Evolutionary conservation across 1,139 yeast species (phyloP), one percentile per base, ranked within the genome.

Genomic region (Saccharomyces hybrid): DNA sequence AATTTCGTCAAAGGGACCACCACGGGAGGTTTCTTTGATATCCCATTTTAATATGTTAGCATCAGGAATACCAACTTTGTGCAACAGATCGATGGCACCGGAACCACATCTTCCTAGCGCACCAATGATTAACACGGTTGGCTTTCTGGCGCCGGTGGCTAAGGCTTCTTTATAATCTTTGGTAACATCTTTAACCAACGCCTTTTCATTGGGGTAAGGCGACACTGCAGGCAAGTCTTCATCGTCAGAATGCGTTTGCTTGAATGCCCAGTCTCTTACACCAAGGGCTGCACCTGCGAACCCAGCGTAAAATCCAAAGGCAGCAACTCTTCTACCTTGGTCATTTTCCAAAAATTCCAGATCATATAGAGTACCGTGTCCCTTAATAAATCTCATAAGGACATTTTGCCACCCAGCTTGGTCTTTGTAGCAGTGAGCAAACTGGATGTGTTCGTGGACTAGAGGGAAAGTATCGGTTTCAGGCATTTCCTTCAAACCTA

Each of bases 281-380:
- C 99, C 99, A 55, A 93, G 75, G 31, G 99, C 99, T 50, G 99
- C 98, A 67, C 99, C 99, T 13, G 98, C 99, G 70, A 95, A 93
- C 26, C 99, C 99, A 50, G 99, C 99, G 71, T 93, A 93, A 77
- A 82, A 95, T 16, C 99, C 99, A 70, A 93, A 93, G 13, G 99
- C 99, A 50, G 99, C 99, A 46, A 95, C 99, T 75, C 99, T 86
- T 78, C 98, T 87, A 41, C 98, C 98, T 69, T 83, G 84, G 63
- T 88, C 97, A 70, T 93, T 89, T 72, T 88, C 95, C 70, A 95
- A 78, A 70, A 93, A 93, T 75, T 95, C 99, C 64, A 93, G 77
- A 71, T 95, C 99, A 71, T 93, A 93, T 62, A 93, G 80, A 9
- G 82, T 79, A 63, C 99, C 98, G 56, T 86, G 82, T 50, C 99